Evolutionary conservation across 139 green algal species (phyloP).

Genomic region (Penium margaritaceum): DNA sequence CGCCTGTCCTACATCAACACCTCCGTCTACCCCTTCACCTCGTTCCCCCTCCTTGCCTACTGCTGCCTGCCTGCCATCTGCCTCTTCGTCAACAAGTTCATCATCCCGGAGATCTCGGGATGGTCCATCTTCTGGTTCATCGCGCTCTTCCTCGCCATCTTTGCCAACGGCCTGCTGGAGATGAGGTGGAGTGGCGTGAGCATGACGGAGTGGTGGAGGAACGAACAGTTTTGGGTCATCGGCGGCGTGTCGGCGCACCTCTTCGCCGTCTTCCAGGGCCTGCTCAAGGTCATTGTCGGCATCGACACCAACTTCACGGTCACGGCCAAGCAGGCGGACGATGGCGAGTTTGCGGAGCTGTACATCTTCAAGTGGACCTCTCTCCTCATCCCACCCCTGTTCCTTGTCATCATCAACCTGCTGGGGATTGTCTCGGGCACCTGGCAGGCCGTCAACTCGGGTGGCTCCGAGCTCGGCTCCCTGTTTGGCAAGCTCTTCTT

Average conservation of each 20-base stretch:
- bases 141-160: constrained; percentile 36
- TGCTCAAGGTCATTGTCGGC: constrained; percentile 29
- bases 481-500: constrained; percentile 35
- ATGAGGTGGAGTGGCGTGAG: constrained; percentile 28
- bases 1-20: constrained; percentile 37
- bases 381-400: constrained; percentile 14
- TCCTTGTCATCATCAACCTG: constrained; percentile 23
- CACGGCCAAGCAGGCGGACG: constrained; percentile 29
- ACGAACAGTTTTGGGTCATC: constrained; percentile 45
- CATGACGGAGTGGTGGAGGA: constrained; percentile 35
- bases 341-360: constrained; percentile 32
- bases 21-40: constrained; percentile 35
- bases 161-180: constrained; percentile 33
- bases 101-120: constrained; percentile 13
- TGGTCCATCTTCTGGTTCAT: constrained; percentile 26
- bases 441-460: background rate
- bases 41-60: constrained; percentile 27
- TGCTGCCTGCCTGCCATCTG: constrained; percentile 34
- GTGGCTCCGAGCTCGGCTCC: background rate
- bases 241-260: constrained; percentile 21
- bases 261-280: constrained; percentile 26
- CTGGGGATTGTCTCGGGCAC: constrained; percentile 13
- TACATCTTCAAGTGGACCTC: constrained; percentile 35
- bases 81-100: constrained; percentile 38
- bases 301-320: constrained; percentile 36